A percentile compares a stretch with the other conserved stretches of the same genome.
Evolutionary conservation across 1,284 basidiomycete species (phyloP).

Genomic region (Ustilago curta): DNA sequence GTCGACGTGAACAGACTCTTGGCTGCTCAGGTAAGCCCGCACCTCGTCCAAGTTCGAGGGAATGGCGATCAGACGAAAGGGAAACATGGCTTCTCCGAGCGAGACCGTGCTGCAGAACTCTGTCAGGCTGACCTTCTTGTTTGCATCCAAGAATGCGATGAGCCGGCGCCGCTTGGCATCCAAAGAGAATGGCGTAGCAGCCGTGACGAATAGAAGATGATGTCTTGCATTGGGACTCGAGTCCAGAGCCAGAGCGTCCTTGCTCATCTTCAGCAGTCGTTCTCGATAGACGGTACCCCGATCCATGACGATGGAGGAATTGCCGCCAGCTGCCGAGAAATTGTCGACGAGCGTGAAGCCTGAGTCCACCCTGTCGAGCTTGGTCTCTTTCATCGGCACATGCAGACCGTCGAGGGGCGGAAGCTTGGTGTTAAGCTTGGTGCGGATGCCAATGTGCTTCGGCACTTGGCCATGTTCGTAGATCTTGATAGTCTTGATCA

Average conservation of each 20-base stretch:
- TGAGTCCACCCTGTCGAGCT: slow-evolving; percentile 17
- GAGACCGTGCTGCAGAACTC: slow-evolving; percentile 49
- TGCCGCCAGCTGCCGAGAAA: slow-evolving; percentile 55
- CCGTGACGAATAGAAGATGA: slow-evolving; percentile 35
- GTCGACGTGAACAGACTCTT: slow-evolving; percentile 29
- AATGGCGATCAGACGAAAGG: slow-evolving; percentile 27
- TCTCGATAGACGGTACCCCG: slow-evolving; percentile 25
- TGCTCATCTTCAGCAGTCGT: slow-evolving; percentile 14
- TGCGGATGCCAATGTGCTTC: slow-evolving; percentile 48
- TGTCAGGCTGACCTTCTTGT: slow-evolving; percentile 16
- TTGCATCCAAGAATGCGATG: slow-evolving; percentile 29
- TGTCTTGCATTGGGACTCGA: background rate
- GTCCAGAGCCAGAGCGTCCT: slow-evolving; percentile 3
- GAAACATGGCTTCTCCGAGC: slow-evolving; percentile 40
- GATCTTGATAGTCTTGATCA: slow-evolving; percentile 50
- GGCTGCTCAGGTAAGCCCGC: slow-evolving; percentile 30
- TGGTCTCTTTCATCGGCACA: slow-evolving; percentile 27
- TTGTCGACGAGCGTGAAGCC: slow-evolving; percentile 49
- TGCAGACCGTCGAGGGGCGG: slow-evolving; percentile 43
- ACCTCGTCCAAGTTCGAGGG: slow-evolving; percentile 25
- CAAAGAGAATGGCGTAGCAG: slow-evolving; percentile 42
- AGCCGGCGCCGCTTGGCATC: slow-evolving; percentile 40
- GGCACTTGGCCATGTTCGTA: slow-evolving; percentile 42
- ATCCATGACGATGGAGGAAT: slow-evolving; percentile 48
- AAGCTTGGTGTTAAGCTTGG: slow-evolving; percentile 50